phyloP scores from a whole-genome alignment of 441 rosid species.

The Jatropha multifida region DNA sequence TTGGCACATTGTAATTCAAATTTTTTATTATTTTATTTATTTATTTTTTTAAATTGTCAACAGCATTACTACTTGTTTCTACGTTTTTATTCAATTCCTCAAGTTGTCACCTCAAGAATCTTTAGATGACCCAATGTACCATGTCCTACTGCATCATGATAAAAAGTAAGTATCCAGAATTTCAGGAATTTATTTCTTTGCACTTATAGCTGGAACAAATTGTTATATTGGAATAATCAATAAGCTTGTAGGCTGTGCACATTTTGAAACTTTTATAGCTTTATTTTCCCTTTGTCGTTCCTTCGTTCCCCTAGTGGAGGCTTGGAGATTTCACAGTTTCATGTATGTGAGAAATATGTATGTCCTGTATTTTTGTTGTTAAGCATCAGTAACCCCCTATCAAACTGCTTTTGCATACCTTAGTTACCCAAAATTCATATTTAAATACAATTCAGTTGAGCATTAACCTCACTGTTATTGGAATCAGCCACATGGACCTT shows the following conservation, averaged over 20 bases:
- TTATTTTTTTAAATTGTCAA: neutral
- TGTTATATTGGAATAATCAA: neutral
- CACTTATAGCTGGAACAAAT: neutral
- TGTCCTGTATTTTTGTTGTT: neutral
- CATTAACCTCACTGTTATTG: neutral
- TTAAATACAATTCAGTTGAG: neutral
- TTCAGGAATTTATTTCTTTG: conserved; percentile 3
- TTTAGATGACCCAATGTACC: conserved; percentile 64
- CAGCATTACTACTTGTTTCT: conserved; percentile 62
- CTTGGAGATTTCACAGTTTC: neutral
- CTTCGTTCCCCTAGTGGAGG: neutral
- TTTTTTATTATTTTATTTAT: too few relatives aligned
- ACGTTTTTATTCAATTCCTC: conserved; percentile 64
- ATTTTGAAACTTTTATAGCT: neutral
- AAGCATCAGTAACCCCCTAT: neutral
- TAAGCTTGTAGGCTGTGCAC: neutral
- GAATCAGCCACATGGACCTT: neutral
- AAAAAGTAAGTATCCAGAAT: conserved; percentile 44
- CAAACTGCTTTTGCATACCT: neutral
- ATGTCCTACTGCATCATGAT: conserved; percentile 50
- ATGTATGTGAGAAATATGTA: neutral
- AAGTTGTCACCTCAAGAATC: conserved; percentile 70
- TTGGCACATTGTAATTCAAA: too few relatives aligned
- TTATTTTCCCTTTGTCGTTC: too few relatives aligned
- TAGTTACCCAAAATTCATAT: neutral